phyloP scores from a whole-genome alignment of 352 stramenopile species.

The Phytophthora rubi region DNA sequence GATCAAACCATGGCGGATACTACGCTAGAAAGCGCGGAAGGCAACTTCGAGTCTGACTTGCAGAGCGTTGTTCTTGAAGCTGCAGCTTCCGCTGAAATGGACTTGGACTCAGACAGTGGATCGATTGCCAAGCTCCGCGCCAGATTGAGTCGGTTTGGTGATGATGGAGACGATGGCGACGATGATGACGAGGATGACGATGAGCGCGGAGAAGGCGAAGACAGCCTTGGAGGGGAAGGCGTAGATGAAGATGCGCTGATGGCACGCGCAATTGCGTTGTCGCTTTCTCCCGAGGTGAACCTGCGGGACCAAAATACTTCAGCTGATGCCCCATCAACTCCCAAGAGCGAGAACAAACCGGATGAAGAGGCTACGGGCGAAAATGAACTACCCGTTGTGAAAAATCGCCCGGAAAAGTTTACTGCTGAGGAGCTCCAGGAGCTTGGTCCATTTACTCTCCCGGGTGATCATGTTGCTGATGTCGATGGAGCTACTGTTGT shows the following conservation, averaged over 20 bases:
- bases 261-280: constrained; percentile 88
- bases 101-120: constrained; percentile 71
- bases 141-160: constrained; percentile 72
- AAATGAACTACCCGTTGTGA: constrained; percentile 27
- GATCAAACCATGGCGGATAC: constrained; percentile 38
- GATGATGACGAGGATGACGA: constrained; percentile 64
- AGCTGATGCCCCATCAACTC: constrained; percentile 12
- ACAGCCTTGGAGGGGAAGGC: constrained; percentile 63
- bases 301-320: constrained; percentile 59
- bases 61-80: constrained; percentile 35
- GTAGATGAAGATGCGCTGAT: constrained; percentile 91
- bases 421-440: constrained; percentile 73
- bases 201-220: constrained; percentile 49
- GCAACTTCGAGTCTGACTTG: constrained; percentile 44
- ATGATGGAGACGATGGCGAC: constrained; percentile 69
- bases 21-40: constrained; percentile 27
- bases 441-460: constrained; percentile 70
- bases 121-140: constrained; percentile 68
- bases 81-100: constrained; percentile 53
- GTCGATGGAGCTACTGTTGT: constrained; percentile 62
- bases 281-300: constrained; percentile 82
- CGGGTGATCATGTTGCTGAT: constrained; percentile 37
- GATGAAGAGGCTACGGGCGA: constrained; percentile 11
- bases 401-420: constrained; percentile 60
- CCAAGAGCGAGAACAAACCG: constrained; percentile 27